A percentile compares a stretch with the other conserved stretches of the same genome.
phyloP scores from a whole-genome alignment of 768 basidiomycete genomes.

The Hypholoma sublateritium region DNA sequence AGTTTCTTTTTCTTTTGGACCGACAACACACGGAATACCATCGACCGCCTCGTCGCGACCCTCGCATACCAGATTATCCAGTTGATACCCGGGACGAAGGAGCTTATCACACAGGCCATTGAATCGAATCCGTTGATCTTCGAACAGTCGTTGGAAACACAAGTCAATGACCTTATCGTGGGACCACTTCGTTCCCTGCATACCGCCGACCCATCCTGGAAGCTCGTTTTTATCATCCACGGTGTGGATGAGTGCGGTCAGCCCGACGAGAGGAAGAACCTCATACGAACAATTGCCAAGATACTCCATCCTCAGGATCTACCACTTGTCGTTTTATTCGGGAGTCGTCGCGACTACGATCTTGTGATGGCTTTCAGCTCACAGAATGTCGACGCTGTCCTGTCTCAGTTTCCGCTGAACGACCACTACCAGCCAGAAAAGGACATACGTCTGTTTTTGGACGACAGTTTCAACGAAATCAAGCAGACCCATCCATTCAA shows the following conservation, averaged over 20 bases:
- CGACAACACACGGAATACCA: slow-evolving; percentile 4
- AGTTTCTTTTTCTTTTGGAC: slow-evolving; percentile 19
- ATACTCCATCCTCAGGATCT: background rate
- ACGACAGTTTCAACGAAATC: slow-evolving; percentile 9
- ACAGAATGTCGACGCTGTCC: background rate
- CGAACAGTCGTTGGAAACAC: slow-evolving; percentile 4
- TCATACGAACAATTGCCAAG: slow-evolving; percentile 3
- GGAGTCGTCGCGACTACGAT: slow-evolving; percentile 16
- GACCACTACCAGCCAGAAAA: slow-evolving; percentile 8
- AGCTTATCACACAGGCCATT: slow-evolving; percentile 1
- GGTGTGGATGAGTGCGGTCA: slow-evolving; percentile 18
- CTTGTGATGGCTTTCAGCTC: slow-evolving; percentile 9
- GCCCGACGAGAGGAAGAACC: slow-evolving; percentile 1
- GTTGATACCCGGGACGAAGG: slow-evolving; percentile 9
- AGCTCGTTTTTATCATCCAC: slow-evolving; percentile 15
- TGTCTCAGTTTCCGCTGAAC: slow-evolving; percentile 4
- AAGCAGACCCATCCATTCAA: slow-evolving; percentile 10
- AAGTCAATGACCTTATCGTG: slow-evolving; percentile 8
- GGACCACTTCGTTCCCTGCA: slow-evolving; percentile 1
- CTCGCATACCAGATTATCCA: slow-evolving; percentile 14
- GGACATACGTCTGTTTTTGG: slow-evolving; percentile 11
- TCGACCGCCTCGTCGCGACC: slow-evolving; percentile 12
- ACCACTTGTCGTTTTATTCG: slow-evolving; percentile 14
- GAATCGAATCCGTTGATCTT: slow-evolving; percentile 12
- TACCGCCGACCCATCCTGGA: background rate